Conservation (phyloP, 2,329 filamentous ascomycete genomes). For the Diaporthe aspalathi region DNA sequence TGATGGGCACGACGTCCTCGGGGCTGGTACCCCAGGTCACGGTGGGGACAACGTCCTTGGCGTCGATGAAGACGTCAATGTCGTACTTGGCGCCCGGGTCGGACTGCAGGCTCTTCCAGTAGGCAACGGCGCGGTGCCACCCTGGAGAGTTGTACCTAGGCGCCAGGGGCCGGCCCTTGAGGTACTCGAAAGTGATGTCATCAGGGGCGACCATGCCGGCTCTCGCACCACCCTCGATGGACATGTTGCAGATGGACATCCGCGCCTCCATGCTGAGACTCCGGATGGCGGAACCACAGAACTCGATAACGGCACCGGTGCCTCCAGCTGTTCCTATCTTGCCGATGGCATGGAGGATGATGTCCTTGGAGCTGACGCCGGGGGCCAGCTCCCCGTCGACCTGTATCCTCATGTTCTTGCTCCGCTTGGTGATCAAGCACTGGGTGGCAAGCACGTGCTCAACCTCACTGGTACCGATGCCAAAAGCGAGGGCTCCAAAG, state of each 20-base stretch:
- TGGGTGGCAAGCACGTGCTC: constrained; percentile 98
- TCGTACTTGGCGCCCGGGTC: constrained; percentile 93
- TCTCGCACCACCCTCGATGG: constrained; percentile 93
- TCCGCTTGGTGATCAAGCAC: constrained; percentile 91
- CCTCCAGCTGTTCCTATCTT: constrained; percentile 95
- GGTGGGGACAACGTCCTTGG: constrained; percentile 92
- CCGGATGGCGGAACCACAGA: constrained; percentile 93
- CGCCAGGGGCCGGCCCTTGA: constrained; percentile 89
- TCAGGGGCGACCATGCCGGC: constrained; percentile 98
- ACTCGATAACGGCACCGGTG: constrained; percentile 95
- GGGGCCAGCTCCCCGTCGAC: constrained; percentile 90
- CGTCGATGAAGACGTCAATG: constrained; percentile 87
- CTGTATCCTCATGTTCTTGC: constrained; percentile 98
- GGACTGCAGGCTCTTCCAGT: constrained; percentile 88
- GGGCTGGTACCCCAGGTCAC: constrained; percentile 98
- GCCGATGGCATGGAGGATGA: constrained; percentile 93
- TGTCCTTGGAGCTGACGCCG: constrained; percentile 95
- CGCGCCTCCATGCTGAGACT: constrained; percentile 93
- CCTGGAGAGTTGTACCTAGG: constrained; percentile 85
- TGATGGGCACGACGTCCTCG: constrained; percentile 96
- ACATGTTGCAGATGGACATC: constrained; percentile 99
- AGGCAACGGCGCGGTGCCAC: constrained; percentile 88
- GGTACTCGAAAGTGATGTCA: constrained; percentile 92
- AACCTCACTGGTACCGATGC: constrained; percentile 97
- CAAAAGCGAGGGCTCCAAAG: constrained; percentile 93